Base-by-base conservation (phyloP, 2,329 filamentous ascomycete genomes). In the Corinectria fuckeliana region DNA sequence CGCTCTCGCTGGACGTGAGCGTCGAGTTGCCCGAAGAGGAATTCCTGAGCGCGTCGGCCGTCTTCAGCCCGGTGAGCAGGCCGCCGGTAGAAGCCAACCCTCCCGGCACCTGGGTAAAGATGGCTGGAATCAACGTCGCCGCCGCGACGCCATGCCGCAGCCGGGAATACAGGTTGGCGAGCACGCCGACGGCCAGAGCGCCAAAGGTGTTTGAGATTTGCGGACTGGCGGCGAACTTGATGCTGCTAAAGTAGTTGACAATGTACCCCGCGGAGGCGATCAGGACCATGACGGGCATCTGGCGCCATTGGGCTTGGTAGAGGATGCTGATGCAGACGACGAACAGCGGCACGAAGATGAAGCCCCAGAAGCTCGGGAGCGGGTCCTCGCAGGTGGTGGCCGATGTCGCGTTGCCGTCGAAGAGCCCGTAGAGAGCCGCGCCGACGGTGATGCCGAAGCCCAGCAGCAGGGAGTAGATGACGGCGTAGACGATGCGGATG, bases 251-350 rank as follows among this genome's bases (percentile, higher is more conserved):
- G 76, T 86, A 92, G 72, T 91, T 93, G 66, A 92, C 88, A 3
- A 91, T 76, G 71, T 93, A 94, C 3, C 91, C 91, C 0, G 85
- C 82, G 57, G 91, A 85, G 1, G 91, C 86, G 55, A 95, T 91
- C 45, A 88, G 36, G 2, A 91, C 77, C 91, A 94, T 94, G 51
- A 91, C 81, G 0, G 91, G 91, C 66, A 89, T 86, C 72, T 95
- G 91, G 66, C 87, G 90, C 85, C 87, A 92, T 74, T 92, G 92
- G 36, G 90, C 91, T 67, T 93, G 90, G 72, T 93, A 93, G 72
- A 93, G 87, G 56, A 93, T 79, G 47, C 89, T 87, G 36, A 94
- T 82, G 68, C 88, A 91, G 25, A 92, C 71, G 8, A 91, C 87
- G 73, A 93, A 96, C 6, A 84, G 74, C 0, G 90, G 85, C 0